Evolutionary conservation across 352 stramenopile species (phyloP), one percentile per base, ranked within the genome.

Genomic region (Pythium pyrilobum): DNA sequence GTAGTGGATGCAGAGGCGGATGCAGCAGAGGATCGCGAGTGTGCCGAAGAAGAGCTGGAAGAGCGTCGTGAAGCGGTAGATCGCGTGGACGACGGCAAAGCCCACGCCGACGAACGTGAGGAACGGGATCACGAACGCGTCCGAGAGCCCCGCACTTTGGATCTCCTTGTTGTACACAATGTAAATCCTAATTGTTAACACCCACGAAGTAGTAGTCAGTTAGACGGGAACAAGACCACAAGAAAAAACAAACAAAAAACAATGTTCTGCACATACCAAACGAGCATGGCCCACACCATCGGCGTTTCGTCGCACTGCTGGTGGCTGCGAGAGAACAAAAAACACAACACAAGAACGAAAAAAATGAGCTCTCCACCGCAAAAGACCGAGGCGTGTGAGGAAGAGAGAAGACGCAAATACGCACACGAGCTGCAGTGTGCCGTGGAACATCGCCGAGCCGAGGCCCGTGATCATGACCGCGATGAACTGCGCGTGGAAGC

Each of bases 361-460:
- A n/a, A n/a, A n/a, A n/a, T n/a, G n/a, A n/a, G n/a, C n/a, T n/a
- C n/a, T n/a, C n/a, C n/a, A n/a, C n/a, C n/a, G n/a, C n/a, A n/a
- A n/a, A n/a, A n/a, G n/a, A n/a, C n/a, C n/a, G n/a, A n/a, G n/a
- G n/a, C n/a, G n/a, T n/a, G n/a, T n/a, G n/a, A n/a, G n/a, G n/a
- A n/a, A n/a, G n/a, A n/a, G n/a, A n/a, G n/a, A n/a, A n/a, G n/a
- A n/a, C n/a, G n/a, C n/a, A n/a, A n/a, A n/a, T n/a, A n/a, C n/a
- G n/a, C 85, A 66, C 64, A 91, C 71, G 34, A 82, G 67, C 60
- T 89, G 77, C 32, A 95, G 73, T 9, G 85, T 94, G 40, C 81
- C 85, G 58, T 95, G 85, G 62, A 95, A 94, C 71, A 91, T 81
- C 41, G 80, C 79, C 0, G 81, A 92, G 32, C 83, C 85, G 21